Conservation (phyloP, 768 basidiomycete genomes). For the Polyporus arcularius region DNA sequence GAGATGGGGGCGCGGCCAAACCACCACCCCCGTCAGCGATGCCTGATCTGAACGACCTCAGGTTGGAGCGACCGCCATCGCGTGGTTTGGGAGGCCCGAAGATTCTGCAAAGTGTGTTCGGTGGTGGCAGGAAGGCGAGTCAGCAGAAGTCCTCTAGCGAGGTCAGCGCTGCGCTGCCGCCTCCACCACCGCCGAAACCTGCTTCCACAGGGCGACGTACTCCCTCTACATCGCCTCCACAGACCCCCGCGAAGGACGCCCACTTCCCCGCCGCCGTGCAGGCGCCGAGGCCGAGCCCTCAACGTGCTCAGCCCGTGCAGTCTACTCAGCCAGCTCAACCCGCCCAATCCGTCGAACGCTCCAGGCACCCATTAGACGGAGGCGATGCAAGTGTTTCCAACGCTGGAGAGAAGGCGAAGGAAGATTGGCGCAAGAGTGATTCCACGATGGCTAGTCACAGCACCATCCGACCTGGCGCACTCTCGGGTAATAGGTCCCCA, state of each 20-base stretch:
- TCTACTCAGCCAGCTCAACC: conserved; percentile 41
- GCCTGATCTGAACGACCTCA: conserved; percentile 16
- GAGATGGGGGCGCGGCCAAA: background rate
- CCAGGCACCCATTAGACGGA: background rate
- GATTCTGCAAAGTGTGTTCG: conserved; percentile 40
- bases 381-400: background rate
- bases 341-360: conserved; percentile 50
- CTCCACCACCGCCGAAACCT: conserved; percentile 34
- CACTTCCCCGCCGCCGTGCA: conserved; percentile 51
- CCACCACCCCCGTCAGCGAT: conserved; percentile 13
- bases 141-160: background rate
- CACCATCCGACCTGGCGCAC: conserved; percentile 61
- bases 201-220: background rate
- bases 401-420: conserved; percentile 43
- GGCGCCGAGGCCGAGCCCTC: conserved; percentile 36
- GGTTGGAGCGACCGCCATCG: conserved; percentile 38
- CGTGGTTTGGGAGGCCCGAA: conserved; percentile 23
- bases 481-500: conserved; percentile 43
- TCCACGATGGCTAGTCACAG: conserved; percentile 72
- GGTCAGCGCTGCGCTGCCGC: conserved; percentile 24
- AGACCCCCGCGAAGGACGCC: conserved; percentile 12
- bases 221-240: conserved; percentile 5
- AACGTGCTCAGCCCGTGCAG: too few relatives aligned
- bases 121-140: conserved; percentile 34
- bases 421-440: conserved; percentile 80